Evolutionary conservation across 2,329 filamentous ascomycete species (phyloP).

Genomic region (Aurifilum marmelostoma): DNA sequence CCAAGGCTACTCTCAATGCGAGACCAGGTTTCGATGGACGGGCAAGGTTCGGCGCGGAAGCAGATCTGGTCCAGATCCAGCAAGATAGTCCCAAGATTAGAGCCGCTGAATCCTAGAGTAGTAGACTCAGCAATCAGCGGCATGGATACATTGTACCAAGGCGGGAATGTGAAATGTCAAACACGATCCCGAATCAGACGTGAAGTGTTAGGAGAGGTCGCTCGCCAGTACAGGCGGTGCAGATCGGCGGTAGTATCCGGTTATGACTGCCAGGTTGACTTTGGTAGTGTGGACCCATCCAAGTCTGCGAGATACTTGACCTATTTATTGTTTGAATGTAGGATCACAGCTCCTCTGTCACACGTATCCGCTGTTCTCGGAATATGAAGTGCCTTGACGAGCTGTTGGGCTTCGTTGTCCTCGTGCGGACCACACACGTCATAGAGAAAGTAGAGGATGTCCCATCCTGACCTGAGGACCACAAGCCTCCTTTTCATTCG

Average conservation of each 20-base stretch:
- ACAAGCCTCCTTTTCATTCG: too few relatives aligned
- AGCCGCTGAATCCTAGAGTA: neutral
- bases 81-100: neutral
- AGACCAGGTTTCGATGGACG: neutral
- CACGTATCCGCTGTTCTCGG: too few relatives aligned
- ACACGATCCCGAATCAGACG: neutral
- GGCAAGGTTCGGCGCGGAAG: neutral
- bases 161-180: neutral
- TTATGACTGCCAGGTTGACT: neutral
- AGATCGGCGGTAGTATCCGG: neutral
- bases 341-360: too few relatives aligned
- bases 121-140: neutral
- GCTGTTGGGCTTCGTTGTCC: too few relatives aligned
- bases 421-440: too few relatives aligned
- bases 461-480: too few relatives aligned
- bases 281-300: neutral
- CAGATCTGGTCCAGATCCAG: neutral
- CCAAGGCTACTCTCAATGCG: neutral
- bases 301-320: too few relatives aligned
- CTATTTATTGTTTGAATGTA: too few relatives aligned
- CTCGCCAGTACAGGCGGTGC: neutral
- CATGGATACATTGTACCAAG: neutral
- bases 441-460: too few relatives aligned
- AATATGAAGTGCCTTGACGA: too few relatives aligned
- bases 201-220: neutral